These are phyloP conservation scores for Neocucurbitaria cava DNA, from an alignment of 2,329 filamentous ascomycete genomes.

Conservation along the genomic window DNA sequence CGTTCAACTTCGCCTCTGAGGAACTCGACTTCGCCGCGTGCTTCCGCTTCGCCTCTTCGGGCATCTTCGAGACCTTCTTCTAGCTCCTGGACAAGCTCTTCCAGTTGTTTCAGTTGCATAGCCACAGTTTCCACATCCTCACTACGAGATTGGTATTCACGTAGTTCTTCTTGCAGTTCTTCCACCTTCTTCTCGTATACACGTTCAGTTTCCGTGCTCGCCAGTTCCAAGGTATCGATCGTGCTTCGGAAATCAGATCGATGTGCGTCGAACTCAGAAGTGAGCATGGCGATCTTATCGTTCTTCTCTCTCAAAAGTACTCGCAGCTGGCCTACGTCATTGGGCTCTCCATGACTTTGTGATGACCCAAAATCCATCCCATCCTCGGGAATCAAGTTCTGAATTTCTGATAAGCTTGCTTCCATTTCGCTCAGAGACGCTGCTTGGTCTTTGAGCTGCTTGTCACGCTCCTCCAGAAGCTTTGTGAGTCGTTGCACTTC, in stretches of 20 bases:
- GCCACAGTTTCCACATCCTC: constrained; percentile 93
- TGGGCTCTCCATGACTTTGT: constrained; percentile 55
- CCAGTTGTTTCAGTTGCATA: constrained; percentile 88
- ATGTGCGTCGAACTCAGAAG: constrained; percentile 92
- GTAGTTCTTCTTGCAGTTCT: constrained; percentile 81
- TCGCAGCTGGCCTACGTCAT: constrained; percentile 78
- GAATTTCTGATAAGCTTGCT: constrained; percentile 80
- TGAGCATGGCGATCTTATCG: constrained; percentile 92
- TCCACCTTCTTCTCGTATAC: constrained; percentile 95
- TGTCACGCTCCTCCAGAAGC: constrained; percentile 83
- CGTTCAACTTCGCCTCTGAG: constrained; percentile 92
- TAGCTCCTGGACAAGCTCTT: constrained; percentile 94
- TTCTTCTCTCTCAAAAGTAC: constrained; percentile 92
- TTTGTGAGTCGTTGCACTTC: constrained; percentile 76
- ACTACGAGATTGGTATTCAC: constrained; percentile 80
- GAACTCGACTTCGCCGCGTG: constrained; percentile 94
- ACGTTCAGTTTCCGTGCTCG: constrained; percentile 91
- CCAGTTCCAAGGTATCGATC: constrained; percentile 94
- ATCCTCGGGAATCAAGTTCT: constrained; percentile 68
- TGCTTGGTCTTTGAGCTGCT: constrained; percentile 87
- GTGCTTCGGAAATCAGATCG: constrained; percentile 95
- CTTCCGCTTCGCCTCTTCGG: constrained; percentile 90
- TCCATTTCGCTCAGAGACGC: constrained; percentile 89
- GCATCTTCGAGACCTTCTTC: constrained; percentile 97
- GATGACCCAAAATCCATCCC: constrained; percentile 58